phyloP scores from a whole-genome alignment of 768 basidiomycete species.

The Serendipita indica region DNA sequence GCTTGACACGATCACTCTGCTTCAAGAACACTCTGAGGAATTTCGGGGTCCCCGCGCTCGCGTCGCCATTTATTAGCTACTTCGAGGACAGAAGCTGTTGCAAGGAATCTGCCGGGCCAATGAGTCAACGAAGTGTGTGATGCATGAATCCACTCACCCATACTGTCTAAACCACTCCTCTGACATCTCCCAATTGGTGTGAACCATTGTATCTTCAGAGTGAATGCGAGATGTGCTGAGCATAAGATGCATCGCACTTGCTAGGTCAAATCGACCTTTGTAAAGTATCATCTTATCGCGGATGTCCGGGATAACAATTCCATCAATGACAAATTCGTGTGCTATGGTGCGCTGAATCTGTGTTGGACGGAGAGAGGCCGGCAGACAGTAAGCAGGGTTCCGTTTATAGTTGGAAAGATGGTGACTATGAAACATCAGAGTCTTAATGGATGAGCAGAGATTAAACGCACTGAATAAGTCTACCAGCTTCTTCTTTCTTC shows the following conservation, averaged over 20 bases:
- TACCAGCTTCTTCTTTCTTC: too few species aligned
- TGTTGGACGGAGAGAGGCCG: slow-evolving; percentile 75
- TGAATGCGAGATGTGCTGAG: slow-evolving; percentile 57
- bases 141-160: slow-evolving; percentile 37
- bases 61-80: slow-evolving; percentile 80
- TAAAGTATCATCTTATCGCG: slow-evolving; percentile 83
- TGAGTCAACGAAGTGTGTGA: background rate
- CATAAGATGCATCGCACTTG: slow-evolving; percentile 66
- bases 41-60: slow-evolving; percentile 63
- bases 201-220: slow-evolving; percentile 82
- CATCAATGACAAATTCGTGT: slow-evolving; percentile 48
- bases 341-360: slow-evolving; percentile 58
- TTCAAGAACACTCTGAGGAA: slow-evolving; percentile 23
- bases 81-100: slow-evolving; percentile 53
- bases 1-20: background rate
- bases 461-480: too few species aligned
- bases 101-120: slow-evolving; percentile 43
- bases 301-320: slow-evolving; percentile 75
- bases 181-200: slow-evolving; percentile 76
- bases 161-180: slow-evolving; percentile 62
- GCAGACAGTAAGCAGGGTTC: slow-evolving; percentile 76
- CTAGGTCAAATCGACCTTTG: slow-evolving; percentile 71
- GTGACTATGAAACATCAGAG: slow-evolving; percentile 35
- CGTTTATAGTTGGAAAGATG: slow-evolving; percentile 82
- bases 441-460: too few species aligned